Evolutionary conservation across 1,284 basidiomycete species (phyloP).

Genomic region (Sanguinoderma infundibulare): DNA sequence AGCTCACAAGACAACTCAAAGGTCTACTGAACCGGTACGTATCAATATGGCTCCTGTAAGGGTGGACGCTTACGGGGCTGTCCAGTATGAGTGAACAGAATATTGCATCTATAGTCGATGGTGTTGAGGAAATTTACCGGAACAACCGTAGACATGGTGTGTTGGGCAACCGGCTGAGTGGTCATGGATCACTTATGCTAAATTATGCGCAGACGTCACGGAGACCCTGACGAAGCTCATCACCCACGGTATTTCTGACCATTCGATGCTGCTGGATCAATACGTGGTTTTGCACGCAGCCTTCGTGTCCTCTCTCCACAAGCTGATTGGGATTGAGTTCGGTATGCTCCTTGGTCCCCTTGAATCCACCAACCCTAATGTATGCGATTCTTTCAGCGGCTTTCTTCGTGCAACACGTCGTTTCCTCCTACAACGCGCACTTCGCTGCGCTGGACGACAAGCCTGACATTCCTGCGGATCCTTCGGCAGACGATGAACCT

Average conservation of each 20-base stretch:
- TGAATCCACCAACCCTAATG: constrained; percentile 17
- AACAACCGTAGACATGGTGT: constrained; percentile 82
- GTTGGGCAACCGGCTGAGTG: constrained; percentile 16
- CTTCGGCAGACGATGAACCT: constrained; percentile 35
- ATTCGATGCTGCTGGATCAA: constrained; percentile 86
- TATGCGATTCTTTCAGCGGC: constrained; percentile 56
- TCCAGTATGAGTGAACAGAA: constrained; percentile 90
- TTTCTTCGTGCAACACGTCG: constrained; percentile 74
- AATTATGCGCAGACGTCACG: constrained; percentile 69
- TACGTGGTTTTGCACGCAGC: constrained; percentile 93
- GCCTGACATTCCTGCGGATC: constrained; percentile 13
- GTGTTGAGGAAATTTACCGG: constrained; percentile 81
- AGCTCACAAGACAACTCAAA: constrained; percentile 82
- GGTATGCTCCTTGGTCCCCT: constrained; percentile 49
- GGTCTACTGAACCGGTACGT: constrained; percentile 86
- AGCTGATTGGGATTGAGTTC: constrained; percentile 89
- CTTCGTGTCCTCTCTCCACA: constrained; percentile 85
- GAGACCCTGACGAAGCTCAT: constrained; percentile 80
- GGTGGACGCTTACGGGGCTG: not conserved
- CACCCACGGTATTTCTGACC: constrained; percentile 82
- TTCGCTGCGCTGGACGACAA: constrained; percentile 36
- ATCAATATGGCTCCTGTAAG: not conserved
- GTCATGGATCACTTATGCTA: not conserved
- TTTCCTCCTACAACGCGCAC: constrained; percentile 69
- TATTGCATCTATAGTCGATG: constrained; percentile 78